Conservation (phyloP, 208 protist genomes). For the Crithidia expoeki region DNA sequence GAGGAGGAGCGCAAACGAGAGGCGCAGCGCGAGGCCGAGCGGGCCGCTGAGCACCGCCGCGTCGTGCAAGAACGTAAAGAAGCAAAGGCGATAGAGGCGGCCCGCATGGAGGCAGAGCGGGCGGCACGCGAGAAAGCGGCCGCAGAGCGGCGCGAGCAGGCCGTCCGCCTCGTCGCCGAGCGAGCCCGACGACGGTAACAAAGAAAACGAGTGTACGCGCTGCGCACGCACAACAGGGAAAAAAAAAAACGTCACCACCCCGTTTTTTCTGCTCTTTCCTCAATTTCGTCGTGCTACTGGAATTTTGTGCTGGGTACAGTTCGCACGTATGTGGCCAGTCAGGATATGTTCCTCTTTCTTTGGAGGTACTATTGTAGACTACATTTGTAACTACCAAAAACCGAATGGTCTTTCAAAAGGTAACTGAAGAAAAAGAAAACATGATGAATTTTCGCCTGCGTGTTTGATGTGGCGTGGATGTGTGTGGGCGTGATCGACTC, state of each 20-base stretch:
- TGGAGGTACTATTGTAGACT: too few relatives aligned
- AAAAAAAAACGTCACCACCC: neutral
- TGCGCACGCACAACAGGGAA: too few relatives aligned
- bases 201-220: constrained; percentile 1
- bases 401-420: too few relatives aligned
- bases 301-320: too few relatives aligned
- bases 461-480: too few relatives aligned
- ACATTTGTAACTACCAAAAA: too few relatives aligned
- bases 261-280: neutral
- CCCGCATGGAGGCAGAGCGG: constrained; percentile 36
- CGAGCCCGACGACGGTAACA: constrained; percentile 20
- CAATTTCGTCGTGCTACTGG: too few relatives aligned
- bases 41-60: constrained; percentile 49
- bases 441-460: too few relatives aligned
- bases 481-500: too few relatives aligned
- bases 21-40: constrained; percentile 51
- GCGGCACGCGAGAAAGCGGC: constrained; percentile 36
- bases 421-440: too few relatives aligned
- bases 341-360: too few relatives aligned
- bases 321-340: too few relatives aligned
- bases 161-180: constrained; percentile 47
- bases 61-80: constrained; percentile 68
- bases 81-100: constrained; percentile 35
- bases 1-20: constrained; percentile 57
- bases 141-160: constrained; percentile 45